Conservation (phyloP, 208 protist genomes). For the Trypanosoma conorhini region DNA sequence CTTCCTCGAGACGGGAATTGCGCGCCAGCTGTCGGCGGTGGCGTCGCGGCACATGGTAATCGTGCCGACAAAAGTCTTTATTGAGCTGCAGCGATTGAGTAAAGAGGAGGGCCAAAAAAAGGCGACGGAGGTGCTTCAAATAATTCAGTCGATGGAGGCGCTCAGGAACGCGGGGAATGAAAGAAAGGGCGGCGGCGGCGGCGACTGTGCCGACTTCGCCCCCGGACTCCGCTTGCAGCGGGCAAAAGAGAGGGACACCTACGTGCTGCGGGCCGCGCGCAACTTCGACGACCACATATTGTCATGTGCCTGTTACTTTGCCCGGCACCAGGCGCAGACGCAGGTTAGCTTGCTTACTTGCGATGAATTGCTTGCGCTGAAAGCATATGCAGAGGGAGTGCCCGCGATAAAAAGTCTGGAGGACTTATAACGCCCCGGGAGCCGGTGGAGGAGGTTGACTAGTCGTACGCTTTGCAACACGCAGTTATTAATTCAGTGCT, state of each 20-base stretch:
- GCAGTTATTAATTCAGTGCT: neutral
- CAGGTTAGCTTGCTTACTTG: slow-evolving; percentile 3
- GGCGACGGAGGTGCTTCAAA: neutral
- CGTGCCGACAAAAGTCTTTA: slow-evolving; percentile 8
- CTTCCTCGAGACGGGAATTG: slow-evolving; percentile 14
- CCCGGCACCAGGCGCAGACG: neutral
- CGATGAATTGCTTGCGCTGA: slow-evolving; percentile 16
- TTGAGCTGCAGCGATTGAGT: neutral
- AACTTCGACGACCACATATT: slow-evolving; percentile 33
- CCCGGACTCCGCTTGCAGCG: slow-evolving; percentile 7
- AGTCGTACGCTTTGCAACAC: neutral
- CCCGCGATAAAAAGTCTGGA: slow-evolving; percentile 1
- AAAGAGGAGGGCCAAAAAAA: neutral
- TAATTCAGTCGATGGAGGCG: neutral
- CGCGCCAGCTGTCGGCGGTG: neutral
- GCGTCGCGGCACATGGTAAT: neutral
- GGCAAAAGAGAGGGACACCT: slow-evolving; percentile 9
- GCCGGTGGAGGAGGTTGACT: neutral
- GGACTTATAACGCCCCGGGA: neutral
- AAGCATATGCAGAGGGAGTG: slow-evolving; percentile 26
- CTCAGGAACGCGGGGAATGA: neutral
- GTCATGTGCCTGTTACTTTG: slow-evolving; percentile 21
- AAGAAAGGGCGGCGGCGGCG: neutral
- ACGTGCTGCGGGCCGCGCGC: neutral
- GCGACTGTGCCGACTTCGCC: neutral